phyloP scores from a whole-genome alignment of 441 rosid species.

The Populus trichocarpa region DNA sequence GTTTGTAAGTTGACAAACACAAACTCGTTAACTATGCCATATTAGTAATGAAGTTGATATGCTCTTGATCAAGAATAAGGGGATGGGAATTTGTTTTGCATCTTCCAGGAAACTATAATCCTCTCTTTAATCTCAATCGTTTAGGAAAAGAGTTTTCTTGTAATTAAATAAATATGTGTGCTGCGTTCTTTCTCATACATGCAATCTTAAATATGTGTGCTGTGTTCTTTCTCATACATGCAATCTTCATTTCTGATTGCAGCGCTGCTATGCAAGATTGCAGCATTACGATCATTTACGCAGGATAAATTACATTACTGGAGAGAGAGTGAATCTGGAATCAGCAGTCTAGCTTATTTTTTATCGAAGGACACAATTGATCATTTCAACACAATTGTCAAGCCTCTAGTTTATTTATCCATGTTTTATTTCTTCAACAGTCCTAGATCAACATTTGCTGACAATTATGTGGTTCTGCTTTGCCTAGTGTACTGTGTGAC shows the following conservation, averaged over 20 bases:
- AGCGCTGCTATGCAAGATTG: conserved; percentile 91
- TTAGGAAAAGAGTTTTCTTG: not conserved
- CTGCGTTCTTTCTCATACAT: not conserved
- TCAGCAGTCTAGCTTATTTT: conserved; percentile 90
- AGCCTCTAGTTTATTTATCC: conserved; percentile 88
- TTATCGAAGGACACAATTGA: conserved; percentile 85
- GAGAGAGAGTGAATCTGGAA: conserved; percentile 88
- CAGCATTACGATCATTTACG: conserved; percentile 86
- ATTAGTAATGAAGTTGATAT: not conserved
- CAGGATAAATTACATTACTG: conserved; percentile 82
- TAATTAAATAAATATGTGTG: not conserved
- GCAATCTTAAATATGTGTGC: not conserved
- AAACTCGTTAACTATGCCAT: not conserved
- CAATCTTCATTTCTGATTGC: conserved; percentile 19
- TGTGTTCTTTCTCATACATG: not conserved
- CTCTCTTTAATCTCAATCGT: not conserved
- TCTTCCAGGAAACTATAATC: not conserved
- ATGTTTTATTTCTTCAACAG: conserved; percentile 93
- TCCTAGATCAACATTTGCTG: conserved; percentile 75
- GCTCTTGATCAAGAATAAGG: not conserved
- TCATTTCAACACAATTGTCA: conserved; percentile 73
- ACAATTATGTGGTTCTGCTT: conserved; percentile 69
- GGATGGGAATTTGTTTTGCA: not conserved
- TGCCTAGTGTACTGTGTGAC: conserved; percentile 93
- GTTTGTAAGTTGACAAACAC: conserved; percentile 63